A percentile compares a stretch with the other conserved stretches of the same genome.
Conservation (phyloP, 352 stramenopile species). For the Pythium aphanidermatum region DNA sequence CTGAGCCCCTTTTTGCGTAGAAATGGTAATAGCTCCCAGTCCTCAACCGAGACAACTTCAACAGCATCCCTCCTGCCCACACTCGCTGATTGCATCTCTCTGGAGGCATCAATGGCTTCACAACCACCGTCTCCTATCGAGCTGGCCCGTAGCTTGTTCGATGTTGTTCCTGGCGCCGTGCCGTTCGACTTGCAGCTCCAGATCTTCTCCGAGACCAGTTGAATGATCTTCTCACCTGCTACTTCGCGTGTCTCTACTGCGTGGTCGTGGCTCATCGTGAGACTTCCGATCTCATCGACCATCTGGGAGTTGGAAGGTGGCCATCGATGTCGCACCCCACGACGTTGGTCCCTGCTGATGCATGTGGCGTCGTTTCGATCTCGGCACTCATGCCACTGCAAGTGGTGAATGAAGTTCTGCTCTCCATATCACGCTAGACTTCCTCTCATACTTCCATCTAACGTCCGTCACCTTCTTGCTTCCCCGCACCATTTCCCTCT, state of each 20-base stretch:
- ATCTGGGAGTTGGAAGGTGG: no score
- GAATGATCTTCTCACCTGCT: constrained; percentile 3
- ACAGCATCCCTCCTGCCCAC: constrained; percentile 1
- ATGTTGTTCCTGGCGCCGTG: not conserved
- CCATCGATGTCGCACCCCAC: constrained; percentile 10
- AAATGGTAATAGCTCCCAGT: no score
- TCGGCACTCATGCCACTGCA: no score
- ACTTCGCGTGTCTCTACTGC: not conserved
- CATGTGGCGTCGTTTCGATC: no score
- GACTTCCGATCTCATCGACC: no score
- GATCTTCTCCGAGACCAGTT: constrained; percentile 4
- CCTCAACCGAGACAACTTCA: not conserved
- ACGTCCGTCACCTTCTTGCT: no score
- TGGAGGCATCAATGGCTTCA: not conserved
- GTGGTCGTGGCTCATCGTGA: not conserved
- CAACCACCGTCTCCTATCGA: constrained; percentile 8
- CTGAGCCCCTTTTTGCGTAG: no score
- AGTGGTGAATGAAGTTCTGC: no score
- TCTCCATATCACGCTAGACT: no score
- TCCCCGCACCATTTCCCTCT: no score
- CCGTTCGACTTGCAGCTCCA: constrained; percentile 11
- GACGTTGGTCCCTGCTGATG: no score
- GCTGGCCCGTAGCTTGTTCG: constrained; percentile 3
- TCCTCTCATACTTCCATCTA: no score
- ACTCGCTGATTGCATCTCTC: constrained; percentile 3